Evolutionary conservation across 352 stramenopile species (phyloP), one percentile per base, ranked within the genome.

Genomic region (Phytophthora vignae): DNA sequence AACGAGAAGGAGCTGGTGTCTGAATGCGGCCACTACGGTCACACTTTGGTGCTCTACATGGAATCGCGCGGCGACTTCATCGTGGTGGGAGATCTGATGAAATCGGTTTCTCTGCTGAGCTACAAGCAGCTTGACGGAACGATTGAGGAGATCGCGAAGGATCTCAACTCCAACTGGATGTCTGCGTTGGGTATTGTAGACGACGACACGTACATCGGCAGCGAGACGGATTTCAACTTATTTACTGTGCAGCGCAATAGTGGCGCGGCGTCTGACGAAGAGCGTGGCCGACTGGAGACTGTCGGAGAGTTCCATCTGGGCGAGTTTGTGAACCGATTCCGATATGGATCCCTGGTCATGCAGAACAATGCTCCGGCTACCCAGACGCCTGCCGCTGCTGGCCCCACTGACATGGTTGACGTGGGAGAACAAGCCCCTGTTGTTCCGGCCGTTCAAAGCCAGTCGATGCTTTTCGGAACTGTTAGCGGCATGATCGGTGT

Each of bases 121-220:
- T 99, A 99, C 85, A 97, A 98, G 76, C 90, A 95, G 49, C 69
- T 94, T 27, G 91, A 96, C 58, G 90, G 90, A 2, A 94, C 77
- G 22, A 93, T 99, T n/a, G 95, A 99, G 80, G 96, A 99, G 75
- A 92, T 99, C 65, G 96, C 96, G 3, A 90, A 98, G 65, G 97
- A 99, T 74, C 92, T 98, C 68, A 99, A 99, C 74, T 93, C 93
- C 8, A 98, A 99, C 74, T 99, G 96, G 93, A 98, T 98, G 75
- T 98, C 96, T 11, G 93, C 95, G 17, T 83, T 99, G 19, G 92
- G 90, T 40, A 98, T 99, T 71, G 65, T 98, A 3, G 96, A 98
- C 40, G 91, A 98, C 50, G 93, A 98, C 70, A 97, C 96, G 11
- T 98, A 98, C 74, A 87, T 99, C n/a, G 96, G 94, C 29, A 95